Evolutionary conservation across 441 rosid genomes (phyloP).

Genomic region (Kokia cookei): DNA sequence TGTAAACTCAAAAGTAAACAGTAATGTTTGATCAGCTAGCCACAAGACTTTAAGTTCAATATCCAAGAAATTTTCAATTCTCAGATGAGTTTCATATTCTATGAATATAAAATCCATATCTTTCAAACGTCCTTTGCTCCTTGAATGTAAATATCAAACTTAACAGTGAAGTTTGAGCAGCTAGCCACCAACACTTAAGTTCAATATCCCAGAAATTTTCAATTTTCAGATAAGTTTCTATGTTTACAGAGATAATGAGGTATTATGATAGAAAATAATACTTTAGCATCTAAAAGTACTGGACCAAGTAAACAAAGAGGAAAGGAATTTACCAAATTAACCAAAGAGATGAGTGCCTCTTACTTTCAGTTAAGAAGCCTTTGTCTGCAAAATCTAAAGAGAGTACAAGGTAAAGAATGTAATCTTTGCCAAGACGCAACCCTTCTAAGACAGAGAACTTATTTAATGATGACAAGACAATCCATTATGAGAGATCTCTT

Average conservation of each 20-base stretch:
- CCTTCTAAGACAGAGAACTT: neutral
- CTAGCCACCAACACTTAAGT: neutral
- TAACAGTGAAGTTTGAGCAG: slow-evolving; percentile 2
- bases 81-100: neutral
- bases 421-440: neutral
- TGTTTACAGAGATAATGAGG: neutral
- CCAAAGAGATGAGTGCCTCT: neutral
- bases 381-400: neutral
- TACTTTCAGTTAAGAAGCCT: neutral
- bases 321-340: neutral
- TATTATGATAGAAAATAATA: neutral
- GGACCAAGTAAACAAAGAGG: neutral
- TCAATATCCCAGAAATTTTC: neutral
- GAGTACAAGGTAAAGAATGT: neutral
- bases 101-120: neutral
- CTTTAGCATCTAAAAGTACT: neutral
- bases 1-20: neutral
- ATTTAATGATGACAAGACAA: neutral
- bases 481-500: neutral
- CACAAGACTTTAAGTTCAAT: neutral
- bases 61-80: neutral
- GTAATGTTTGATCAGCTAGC: neutral
- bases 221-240: neutral
- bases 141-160: neutral
- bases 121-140: neutral